These are phyloP conservation scores for Neonectria magnoliae DNA, from an alignment of 2,329 filamentous ascomycete genomes.

Conservation along the genomic window DNA sequence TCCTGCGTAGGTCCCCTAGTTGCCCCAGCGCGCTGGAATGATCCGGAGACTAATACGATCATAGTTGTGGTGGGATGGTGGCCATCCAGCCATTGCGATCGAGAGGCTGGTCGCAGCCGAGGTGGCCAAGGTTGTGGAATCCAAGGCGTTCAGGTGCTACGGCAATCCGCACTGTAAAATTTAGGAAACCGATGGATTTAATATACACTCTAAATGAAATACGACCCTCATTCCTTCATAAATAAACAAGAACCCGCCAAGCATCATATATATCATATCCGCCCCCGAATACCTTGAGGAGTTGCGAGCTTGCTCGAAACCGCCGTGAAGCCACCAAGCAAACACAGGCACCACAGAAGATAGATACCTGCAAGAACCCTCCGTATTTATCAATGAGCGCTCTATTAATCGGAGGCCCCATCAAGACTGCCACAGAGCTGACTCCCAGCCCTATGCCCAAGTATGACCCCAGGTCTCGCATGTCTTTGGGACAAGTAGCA, in stretches of 20 bases:
- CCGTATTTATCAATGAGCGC: conserved; percentile 51
- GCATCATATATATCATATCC: not conserved
- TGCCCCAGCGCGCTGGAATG: not conserved
- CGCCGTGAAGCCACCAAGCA: conserved; percentile 32
- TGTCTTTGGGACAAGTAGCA: conserved; percentile 46
- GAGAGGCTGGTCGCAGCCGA: conserved; percentile 18
- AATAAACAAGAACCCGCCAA: no score
- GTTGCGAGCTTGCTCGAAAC: conserved; percentile 24
- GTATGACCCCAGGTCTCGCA: conserved; percentile 59
- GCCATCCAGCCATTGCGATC: conserved; percentile 13
- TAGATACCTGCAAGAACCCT: conserved; percentile 38
- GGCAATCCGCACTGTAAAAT: not conserved
- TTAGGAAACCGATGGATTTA: not conserved
- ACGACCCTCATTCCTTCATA: no score
- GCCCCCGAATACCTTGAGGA: conserved; percentile 10
- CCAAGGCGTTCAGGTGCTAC: conserved; percentile 2
- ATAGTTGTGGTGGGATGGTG: conserved; percentile 17
- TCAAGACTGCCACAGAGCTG: conserved; percentile 54
- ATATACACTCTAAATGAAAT: no score
- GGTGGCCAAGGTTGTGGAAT: conserved; percentile 2
- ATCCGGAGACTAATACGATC: not conserved
- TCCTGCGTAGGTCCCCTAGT: conserved; percentile 5
- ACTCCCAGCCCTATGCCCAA: conserved; percentile 62
- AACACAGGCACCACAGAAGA: conserved; percentile 36
- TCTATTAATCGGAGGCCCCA: conserved; percentile 51